A percentile compares a stretch with the other conserved stretches of the same genome.
Conservation (phyloP, 2,329 filamentous ascomycete species). For the Venturia asperata region DNA sequence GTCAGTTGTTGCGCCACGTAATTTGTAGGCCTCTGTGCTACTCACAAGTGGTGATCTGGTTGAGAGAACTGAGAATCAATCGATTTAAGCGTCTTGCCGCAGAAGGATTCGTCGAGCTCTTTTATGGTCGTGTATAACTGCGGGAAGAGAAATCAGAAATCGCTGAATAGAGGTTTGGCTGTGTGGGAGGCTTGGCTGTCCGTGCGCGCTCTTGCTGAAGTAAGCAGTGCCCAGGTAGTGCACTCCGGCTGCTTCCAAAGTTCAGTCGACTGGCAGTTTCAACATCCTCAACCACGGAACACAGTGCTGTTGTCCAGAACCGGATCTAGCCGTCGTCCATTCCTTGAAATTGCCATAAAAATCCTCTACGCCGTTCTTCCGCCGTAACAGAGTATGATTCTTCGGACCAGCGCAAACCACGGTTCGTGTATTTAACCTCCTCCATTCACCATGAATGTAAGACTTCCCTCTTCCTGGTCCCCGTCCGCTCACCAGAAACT, state of each 20-base stretch:
- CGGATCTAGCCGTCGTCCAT: slow-evolving; percentile 21
- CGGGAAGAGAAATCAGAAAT: not conserved
- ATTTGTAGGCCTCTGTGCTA: not conserved
- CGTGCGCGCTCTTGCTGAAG: too few species aligned
- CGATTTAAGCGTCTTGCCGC: slow-evolving; percentile 99
- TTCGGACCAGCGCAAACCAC: slow-evolving; percentile 1
- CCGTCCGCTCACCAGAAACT: not conserved
- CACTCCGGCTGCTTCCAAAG: too few species aligned
- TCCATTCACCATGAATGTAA: slow-evolving; percentile 33
- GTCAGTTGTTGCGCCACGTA: not conserved
- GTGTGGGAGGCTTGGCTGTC: not conserved
- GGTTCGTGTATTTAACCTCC: slow-evolving; percentile 27
- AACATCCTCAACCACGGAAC: not conserved
- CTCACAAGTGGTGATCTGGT: slow-evolving; percentile 4
- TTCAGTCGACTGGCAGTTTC: too few species aligned
- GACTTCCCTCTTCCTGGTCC: slow-evolving; percentile 20
- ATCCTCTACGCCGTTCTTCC: not conserved
- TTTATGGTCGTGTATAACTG: not conserved
- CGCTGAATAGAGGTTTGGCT: not conserved
- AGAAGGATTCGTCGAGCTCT: slow-evolving; percentile 93
- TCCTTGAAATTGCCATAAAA: slow-evolving; percentile 12
- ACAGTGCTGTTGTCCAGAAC: not conserved
- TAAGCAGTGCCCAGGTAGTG: too few species aligned
- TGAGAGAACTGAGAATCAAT: slow-evolving; percentile 73
- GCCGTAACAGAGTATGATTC: slow-evolving; percentile 16